These are phyloP conservation scores for Malus hybrid DNA, from an alignment of 331 rosid genomes.

Conservation along the genomic window DNA sequence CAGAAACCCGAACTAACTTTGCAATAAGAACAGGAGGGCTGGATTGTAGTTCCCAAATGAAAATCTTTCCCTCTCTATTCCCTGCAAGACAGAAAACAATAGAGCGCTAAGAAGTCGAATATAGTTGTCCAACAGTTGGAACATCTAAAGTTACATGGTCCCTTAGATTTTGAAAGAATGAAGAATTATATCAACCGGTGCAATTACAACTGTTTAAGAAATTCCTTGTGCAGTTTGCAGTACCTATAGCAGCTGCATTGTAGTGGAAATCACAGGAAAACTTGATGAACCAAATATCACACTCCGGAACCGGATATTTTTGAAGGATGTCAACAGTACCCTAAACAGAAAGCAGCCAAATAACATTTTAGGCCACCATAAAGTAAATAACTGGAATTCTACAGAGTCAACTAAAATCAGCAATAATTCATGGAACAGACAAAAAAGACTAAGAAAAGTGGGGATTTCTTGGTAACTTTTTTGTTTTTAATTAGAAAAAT, in stretches of 20 bases:
- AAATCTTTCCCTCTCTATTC: slow-evolving; percentile 81
- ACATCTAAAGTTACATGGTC: not conserved
- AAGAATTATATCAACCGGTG: not conserved
- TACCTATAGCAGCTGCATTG: slow-evolving; percentile 73
- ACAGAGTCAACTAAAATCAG: not conserved
- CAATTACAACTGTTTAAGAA: not conserved
- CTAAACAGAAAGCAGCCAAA: slow-evolving; percentile 26
- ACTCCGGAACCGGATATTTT: slow-evolving; percentile 90
- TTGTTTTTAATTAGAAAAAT: not conserved
- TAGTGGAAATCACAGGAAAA: slow-evolving; percentile 89
- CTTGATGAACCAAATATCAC: slow-evolving; percentile 98
- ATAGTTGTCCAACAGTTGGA: not conserved
- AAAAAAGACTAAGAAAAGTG: too few relatives aligned
- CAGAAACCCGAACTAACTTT: slow-evolving; percentile 34
- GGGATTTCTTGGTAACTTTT: not conserved
- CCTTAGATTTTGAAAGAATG: not conserved
- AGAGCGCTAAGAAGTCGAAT: not conserved
- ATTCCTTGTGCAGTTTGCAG: not conserved
- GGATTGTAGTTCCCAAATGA: slow-evolving; percentile 92
- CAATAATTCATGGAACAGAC: not conserved
- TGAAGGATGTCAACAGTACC: slow-evolving; percentile 88
- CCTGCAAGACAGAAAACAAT: slow-evolving; percentile 35
- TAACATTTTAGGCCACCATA: not conserved
- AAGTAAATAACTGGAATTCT: not conserved
- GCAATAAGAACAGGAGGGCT: slow-evolving; percentile 82